Evolutionary conservation across 2,329 filamentous ascomycete species (phyloP), one percentile per base, ranked within the genome.

Genomic region (Immersiporthe knoxdaviesiana): DNA sequence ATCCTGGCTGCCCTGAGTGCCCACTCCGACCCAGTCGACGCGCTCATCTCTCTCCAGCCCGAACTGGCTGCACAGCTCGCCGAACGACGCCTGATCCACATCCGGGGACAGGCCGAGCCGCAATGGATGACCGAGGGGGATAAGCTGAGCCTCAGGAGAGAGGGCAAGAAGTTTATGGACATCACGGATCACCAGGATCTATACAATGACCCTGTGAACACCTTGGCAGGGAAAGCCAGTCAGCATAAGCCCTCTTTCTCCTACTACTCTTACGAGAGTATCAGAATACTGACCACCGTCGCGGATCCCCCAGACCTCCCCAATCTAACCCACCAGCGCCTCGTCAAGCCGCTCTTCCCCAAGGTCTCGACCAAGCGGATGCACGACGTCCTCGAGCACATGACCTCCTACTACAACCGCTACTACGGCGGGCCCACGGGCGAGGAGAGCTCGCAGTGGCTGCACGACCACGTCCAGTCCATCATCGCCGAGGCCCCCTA

Each of bases 81-180:
- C 30, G 83, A 87, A 72, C 81, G 83, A 68, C 86, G 82, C 73
- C 80, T 92, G 32, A 86, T 93, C 69, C 89, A 91, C 78, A 79
- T 92, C 27, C 84, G 85, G 4, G 90, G 90, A 4, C 87, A 87
- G 67, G 82, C 90, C 73, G 89, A 79, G 73, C 76, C 88, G 16
- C 80, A 83, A 78, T 92, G 90, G 89, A 87, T 93, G 60, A 91
- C 88, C 0, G 90, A 93, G 74, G 86, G 91, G 52, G 88, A 92
- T 78, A 93, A 93, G 80, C 90, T 91, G 87, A 84, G 84, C 71
- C 80, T 93, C 61, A 86, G 88, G 74, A 82, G 88, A 74, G 86
- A 89, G 77, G 88, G 89, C 70, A 83, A 86, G 74, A 91, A 89
- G 76, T 93, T 93, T 81, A 90, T 91, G 81, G 91, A 93, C 78